Conservation (phyloP, 1,284 basidiomycete species). For the Trichosporon sp. region DNA sequence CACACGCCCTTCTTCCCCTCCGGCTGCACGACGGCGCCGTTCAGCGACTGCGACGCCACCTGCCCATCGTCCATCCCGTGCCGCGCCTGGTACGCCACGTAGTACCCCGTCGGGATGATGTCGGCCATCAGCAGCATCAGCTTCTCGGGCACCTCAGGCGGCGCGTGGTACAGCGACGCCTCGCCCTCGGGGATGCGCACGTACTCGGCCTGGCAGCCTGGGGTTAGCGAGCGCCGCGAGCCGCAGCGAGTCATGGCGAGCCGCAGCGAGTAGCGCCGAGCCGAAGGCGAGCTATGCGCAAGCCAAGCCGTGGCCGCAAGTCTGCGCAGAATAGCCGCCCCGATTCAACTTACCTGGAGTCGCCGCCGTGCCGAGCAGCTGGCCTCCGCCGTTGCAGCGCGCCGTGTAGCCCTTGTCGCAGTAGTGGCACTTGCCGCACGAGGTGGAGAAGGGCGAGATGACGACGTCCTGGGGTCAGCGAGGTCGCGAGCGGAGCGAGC, state of each 20-base stretch:
- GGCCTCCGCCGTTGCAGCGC: conserved; percentile 58
- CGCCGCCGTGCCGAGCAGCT: conserved; percentile 51
- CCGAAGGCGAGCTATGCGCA: not conserved
- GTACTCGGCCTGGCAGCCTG: conserved; percentile 68
- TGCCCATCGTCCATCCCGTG: conserved; percentile 33
- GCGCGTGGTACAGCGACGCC: conserved; percentile 47
- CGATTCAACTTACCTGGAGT: conserved; percentile 70
- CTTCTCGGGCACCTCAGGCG: conserved; percentile 42
- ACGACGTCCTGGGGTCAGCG: conserved; percentile 58
- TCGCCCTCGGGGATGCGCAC: conserved; percentile 62
- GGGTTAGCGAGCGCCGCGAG: not conserved
- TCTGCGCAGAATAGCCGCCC: too few species aligned
- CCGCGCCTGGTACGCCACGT: conserved; percentile 48
- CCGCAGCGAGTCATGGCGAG: too few species aligned
- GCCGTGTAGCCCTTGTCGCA: conserved; percentile 72
- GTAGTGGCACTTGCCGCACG: conserved; percentile 59
- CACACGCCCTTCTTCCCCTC: conserved; percentile 36
- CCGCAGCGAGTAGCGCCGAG: too few species aligned
- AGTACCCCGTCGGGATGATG: conserved; percentile 52
- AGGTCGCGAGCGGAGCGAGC: not conserved
- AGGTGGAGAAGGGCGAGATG: conserved; percentile 79
- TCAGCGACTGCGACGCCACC: not conserved
- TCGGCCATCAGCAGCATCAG: conserved; percentile 51
- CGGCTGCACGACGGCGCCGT: conserved; percentile 13
- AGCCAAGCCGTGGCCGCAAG: too few species aligned